Base-by-base conservation (phyloP, 352 stramenopile genomes). In the Phytophthora palmivora region DNA sequence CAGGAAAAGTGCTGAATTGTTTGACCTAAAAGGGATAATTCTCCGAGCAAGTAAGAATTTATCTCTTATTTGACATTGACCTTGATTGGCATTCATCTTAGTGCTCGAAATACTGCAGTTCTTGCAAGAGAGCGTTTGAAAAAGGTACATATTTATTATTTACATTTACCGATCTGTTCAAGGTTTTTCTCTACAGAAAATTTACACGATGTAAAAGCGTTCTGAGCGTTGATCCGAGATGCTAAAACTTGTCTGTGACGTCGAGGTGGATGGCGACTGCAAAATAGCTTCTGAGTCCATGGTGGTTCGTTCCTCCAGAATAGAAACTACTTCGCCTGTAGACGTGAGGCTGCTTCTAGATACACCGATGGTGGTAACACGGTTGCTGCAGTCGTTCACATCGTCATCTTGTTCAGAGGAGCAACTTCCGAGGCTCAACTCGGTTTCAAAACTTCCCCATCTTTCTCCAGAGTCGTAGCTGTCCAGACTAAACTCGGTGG, bases 261-360 rank as follows among this genome's bases (percentile, higher is more conserved):
- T 16, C 12, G 53, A 70, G 15, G 41, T 61, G 30, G 54, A 65
- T 26, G 22, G 21, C 19, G 54, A 60, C 21, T 70, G 61, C 46
- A 70, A 8, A 38, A 70, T 70, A 15, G 42, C 61, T 2, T 66
- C 55, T 1, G 62, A 70, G 41, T 66, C 62, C 9, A 58, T 30
- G 16, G 55, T 70, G 11, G 0, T 43, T 50, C 62, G 52, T 4
- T 48, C 50, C 16, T 59, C 61, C 0, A 11, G 33, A 8, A 59
- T 39, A n/a, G 16, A 26, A 14, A 32, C 41, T 15, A 34, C 39
- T 18, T 66, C 42, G n/a, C 28, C 36, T 8, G 56, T 59, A 12
- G 55, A 64, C 16, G 30, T 45, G 39, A 70, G 58, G 14, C 61
- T 70, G 16, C n/a, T 42, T 12, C 39, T 57, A 2, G 46, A 44